Base-by-base conservation (phyloP, 2,329 filamentous ascomycete genomes). In the Hirsutella thompsonii region DNA sequence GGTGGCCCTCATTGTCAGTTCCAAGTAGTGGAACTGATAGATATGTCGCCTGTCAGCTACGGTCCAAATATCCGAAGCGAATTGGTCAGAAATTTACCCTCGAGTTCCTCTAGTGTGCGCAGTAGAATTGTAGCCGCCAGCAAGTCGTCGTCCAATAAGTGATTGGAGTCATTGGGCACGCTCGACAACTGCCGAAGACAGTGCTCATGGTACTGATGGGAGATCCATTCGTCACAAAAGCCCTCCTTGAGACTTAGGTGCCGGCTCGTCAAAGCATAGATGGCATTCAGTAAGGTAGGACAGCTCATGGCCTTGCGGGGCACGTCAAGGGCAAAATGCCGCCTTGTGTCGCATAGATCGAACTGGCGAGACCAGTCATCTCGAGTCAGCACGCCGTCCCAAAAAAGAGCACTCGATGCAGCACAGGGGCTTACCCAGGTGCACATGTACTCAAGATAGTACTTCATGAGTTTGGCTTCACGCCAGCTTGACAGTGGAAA, bases 61-160 rank as follows among this genome's bases (percentile, higher is more conserved):
- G 16, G 11, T 33, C 13, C 8, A 33, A 14, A 33, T 33, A n/a
- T 8, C 32, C 14, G 18, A 18, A 33, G 8, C 11, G 32, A 26
- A 8, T 6, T 20, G 13, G n/a, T 8, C 33, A 40, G 42, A 9
- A 44, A 14, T 18, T 44, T 43, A 54, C 53, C 57, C 42, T 66
- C 62, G 44, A 78, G 68, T 47, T 78, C 74, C 51, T 78, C 73
- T 18, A 74, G 62, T 2, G 73, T 69, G 1, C 74, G 62, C 2
- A 78, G 59, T 9, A 78, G 72, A 26, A 77, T 73, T 0, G 67
- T 70, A 0, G 73, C 71, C 0, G 72, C 71, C 28, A 76, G 65
- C 4, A 76, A 49, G 37, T 72, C 69, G 46, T 76, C 72, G 42
- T 74, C 68, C 11, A 55, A 57, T 1, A 64, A 51, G 3, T 54